A percentile compares a stretch with the other conserved stretches of the same genome.
phyloP scores from a whole-genome alignment of 805 yeast genomes.

The Starmerella riodocensis region DNA sequence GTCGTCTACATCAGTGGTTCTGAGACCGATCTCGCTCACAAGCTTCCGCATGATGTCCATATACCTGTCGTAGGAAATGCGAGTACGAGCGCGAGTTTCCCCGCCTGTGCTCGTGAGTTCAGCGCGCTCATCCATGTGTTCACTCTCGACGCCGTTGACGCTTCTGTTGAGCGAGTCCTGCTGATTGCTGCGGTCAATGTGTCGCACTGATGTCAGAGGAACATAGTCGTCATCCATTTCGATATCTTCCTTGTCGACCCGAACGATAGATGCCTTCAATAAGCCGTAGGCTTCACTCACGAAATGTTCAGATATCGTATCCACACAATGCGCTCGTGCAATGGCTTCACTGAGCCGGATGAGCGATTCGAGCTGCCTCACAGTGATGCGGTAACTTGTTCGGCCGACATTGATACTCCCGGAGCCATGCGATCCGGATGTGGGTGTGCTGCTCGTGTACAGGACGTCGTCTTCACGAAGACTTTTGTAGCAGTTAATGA shows the following conservation, averaged over 20 bases:
- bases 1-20: slow-evolving; percentile 28
- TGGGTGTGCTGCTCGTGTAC: slow-evolving; percentile 32
- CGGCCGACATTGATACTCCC: slow-evolving; percentile 33
- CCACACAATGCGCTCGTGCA: slow-evolving; percentile 92
- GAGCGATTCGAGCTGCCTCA: slow-evolving; percentile 69
- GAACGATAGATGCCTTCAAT: slow-evolving; percentile 77
- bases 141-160: neutral
- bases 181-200: slow-evolving; percentile 17
- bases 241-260: slow-evolving; percentile 87
- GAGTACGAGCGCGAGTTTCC: slow-evolving; percentile 17
- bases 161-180: slow-evolving; percentile 13
- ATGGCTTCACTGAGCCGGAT: slow-evolving; percentile 89
- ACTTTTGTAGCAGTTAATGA: slow-evolving; percentile 71
- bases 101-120: slow-evolving; percentile 3
- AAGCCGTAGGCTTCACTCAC: slow-evolving; percentile 90
- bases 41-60: slow-evolving; percentile 45
- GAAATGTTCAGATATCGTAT: slow-evolving; percentile 66
- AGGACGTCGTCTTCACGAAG: slow-evolving; percentile 82
- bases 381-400: slow-evolving; percentile 86
- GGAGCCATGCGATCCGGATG: slow-evolving; percentile 8
- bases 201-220: slow-evolving; percentile 24
- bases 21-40: slow-evolving; percentile 17
- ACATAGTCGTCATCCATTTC: slow-evolving; percentile 60
- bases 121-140: neutral
- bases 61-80: slow-evolving; percentile 72